A percentile compares a stretch with the other conserved stretches of the same genome.
phyloP scores from a whole-genome alignment of 2,329 filamentous ascomycete genomes.

The Stagonosporopsis chrysanthemi region DNA sequence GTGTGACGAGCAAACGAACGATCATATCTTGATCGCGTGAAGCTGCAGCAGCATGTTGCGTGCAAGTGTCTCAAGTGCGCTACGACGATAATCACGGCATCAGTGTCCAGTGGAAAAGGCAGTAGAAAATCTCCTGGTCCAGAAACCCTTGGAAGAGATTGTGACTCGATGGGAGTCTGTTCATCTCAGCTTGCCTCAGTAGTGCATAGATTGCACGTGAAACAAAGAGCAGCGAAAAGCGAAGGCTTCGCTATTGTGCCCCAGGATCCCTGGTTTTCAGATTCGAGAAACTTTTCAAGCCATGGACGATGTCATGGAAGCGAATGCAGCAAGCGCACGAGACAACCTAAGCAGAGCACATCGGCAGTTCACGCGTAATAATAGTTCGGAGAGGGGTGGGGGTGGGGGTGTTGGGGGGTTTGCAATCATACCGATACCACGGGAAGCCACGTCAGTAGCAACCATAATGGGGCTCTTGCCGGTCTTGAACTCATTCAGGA shows the following conservation, averaged over 20 bases:
- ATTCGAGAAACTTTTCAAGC: slow-evolving; percentile 84
- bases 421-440: slow-evolving; percentile 99
- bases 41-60: slow-evolving; percentile 61
- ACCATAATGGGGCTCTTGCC: slow-evolving; percentile 99
- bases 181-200: slow-evolving; percentile 79
- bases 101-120: slow-evolving; percentile 55
- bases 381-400: slow-evolving; percentile 48
- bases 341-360: slow-evolving; percentile 91
- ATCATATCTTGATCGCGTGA: slow-evolving; percentile 67
- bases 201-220: slow-evolving; percentile 71
- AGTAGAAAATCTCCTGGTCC: slow-evolving; percentile 67
- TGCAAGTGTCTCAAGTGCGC: slow-evolving; percentile 65
- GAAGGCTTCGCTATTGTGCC: slow-evolving; percentile 76
- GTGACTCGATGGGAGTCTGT: slow-evolving; percentile 74
- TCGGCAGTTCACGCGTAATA: slow-evolving; percentile 68
- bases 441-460: slow-evolving; percentile 98
- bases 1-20: slow-evolving; percentile 53
- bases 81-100: slow-evolving; percentile 55
- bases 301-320: slow-evolving; percentile 92
- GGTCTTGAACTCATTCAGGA: slow-evolving; percentile 98
- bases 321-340: slow-evolving; percentile 75
- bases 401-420: slow-evolving; percentile 57
- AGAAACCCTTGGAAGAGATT: slow-evolving; percentile 74
- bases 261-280: slow-evolving; percentile 84
- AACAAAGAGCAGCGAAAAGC: slow-evolving; percentile 75